Percentiles rank a stretch among this genome's conserved stretches.
Conservation (phyloP, 257 asterid species). For the Avicennia marina region DNA sequence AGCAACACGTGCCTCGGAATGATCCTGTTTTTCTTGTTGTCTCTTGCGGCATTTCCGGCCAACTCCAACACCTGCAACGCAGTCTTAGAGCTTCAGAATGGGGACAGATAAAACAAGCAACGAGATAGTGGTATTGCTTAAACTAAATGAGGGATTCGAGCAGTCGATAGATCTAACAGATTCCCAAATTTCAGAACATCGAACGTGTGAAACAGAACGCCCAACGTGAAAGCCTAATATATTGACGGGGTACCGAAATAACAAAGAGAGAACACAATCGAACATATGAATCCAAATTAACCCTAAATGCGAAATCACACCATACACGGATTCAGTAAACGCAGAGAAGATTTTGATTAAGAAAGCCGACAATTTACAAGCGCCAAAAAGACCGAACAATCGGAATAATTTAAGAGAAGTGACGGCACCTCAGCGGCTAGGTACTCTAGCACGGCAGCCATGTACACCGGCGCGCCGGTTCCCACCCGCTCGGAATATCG, state of each 20-base stretch:
- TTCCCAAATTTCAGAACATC: neutral
- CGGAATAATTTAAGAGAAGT: neutral
- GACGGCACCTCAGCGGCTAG: conserved; percentile 45
- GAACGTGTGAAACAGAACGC: too few species aligned
- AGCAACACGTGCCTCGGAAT: conserved; percentile 66
- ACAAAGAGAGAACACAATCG: too few species aligned
- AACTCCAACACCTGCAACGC: conserved; percentile 70
- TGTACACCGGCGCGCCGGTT: conserved; percentile 41
- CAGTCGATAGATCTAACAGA: neutral
- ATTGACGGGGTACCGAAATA: too few species aligned
- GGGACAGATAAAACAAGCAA: too few species aligned
- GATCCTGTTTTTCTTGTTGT: conserved; percentile 72
- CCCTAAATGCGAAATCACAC: too few species aligned
- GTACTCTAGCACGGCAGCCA: conserved; percentile 50
- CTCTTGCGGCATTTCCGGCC: conserved; percentile 83
- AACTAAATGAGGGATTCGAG: neutral
- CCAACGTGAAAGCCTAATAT: too few species aligned
- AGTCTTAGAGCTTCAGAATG: too few species aligned
- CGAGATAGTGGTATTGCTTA: too few species aligned
- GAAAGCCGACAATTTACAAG: too few species aligned
- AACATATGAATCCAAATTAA: too few species aligned
- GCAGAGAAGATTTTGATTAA: too few species aligned
- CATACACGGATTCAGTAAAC: too few species aligned
- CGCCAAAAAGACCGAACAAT: neutral
- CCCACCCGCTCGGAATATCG: conserved; percentile 45